Evolutionary conservation across 345 rosid species (phyloP), one percentile per base, ranked within the genome.

Genomic region (Streptanthus diversifolius): DNA sequence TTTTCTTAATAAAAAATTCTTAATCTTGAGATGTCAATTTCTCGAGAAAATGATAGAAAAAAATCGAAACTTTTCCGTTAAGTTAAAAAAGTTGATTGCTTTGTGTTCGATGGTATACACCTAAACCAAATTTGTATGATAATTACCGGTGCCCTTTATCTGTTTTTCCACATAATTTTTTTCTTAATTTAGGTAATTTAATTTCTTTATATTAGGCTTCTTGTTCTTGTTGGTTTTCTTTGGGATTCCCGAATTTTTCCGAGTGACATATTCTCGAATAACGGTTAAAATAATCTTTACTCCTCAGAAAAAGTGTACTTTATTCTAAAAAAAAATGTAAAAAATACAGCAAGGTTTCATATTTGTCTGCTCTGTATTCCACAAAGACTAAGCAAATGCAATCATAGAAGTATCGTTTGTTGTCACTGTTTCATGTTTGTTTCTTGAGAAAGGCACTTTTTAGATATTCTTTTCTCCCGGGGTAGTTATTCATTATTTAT

Each of bases 311-410:
- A 45, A 44, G 12, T 45, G 66, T 68, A 61, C 48, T 76, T 70
- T 76, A 62, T 44, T 35, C 43, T 35, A 5, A 29, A 9, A 21
- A 7, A 14, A 5, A 10, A 27, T 5, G 3, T 24, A 18, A 9
- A 18, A 18, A 47, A 18, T 22, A 63, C 71, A 62, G 61, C 59
- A 45, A 63, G 70, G 75, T 63, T 62, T 53, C 60, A 63, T 52
- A 39, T 24, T 61, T 68, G 51, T 68, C 74, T 62, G 70, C 70
- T 68, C 70, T 61, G 74, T 68, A 9, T 41, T 68, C 57, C 70
- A 75, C 33, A 37, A 48, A 43, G 55, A 63, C 63, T 49, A 30
- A 14, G 71, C 33, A 57, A 66, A 52, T 33, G 70, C 41, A 66
- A 66, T 48, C 51, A 68, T 52, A 5, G 69, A 68, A 68, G 74